Base-by-base conservation (phyloP, 495 filamentous ascomycete genomes). In the Trichoderma reesei region DNA sequence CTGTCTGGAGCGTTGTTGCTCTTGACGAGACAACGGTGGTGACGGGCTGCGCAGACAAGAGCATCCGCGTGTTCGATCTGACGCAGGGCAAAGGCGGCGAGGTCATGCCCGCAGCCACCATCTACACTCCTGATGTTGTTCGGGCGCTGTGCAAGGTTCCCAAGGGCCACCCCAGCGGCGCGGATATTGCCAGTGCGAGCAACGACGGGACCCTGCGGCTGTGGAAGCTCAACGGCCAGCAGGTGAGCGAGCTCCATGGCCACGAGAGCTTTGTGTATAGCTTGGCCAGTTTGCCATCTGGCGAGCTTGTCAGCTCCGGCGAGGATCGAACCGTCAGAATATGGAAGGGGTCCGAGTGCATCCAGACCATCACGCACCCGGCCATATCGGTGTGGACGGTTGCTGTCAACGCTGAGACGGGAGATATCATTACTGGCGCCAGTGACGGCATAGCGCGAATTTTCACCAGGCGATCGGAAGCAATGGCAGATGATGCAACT, bases 201-300 rank as follows among this genome's bases (percentile, higher is more conserved):
- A 96, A 97, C 69, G 91, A 96, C 70, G 89, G 89, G 46, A 74
- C 92, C 7, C 89, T 98, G 66, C 84, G 90, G 41, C 76, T 96
- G 9, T 98, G 91, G 86, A 92, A 86, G 20, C 67, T 94, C 9
- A 79, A 86, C 60, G 94, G 93, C 13, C 75, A 83, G 38, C 78
- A 89, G 63, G 80, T 95, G 5, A 85, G 82, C 20, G 84, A 90
- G 67, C 77, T 98, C 4, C 82, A 86, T 65, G 94, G 93, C 3
- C 95, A 98, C 69, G 92, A 96, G 64, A 94, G 86, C 70, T 99
- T 96, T 74, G 93, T 99, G 64, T 99, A 99, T 74, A 90, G 90
- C 26, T 78, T 99, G 13, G 85, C 87, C 34, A 75, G 80, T 31
- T 75, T 92, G 14, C 90, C 94, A 1, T 86, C 86, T 0, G 93